These are phyloP conservation scores for Citrus reticulata DNA, from an alignment of 345 rosid genomes.

Conservation along the genomic window DNA sequence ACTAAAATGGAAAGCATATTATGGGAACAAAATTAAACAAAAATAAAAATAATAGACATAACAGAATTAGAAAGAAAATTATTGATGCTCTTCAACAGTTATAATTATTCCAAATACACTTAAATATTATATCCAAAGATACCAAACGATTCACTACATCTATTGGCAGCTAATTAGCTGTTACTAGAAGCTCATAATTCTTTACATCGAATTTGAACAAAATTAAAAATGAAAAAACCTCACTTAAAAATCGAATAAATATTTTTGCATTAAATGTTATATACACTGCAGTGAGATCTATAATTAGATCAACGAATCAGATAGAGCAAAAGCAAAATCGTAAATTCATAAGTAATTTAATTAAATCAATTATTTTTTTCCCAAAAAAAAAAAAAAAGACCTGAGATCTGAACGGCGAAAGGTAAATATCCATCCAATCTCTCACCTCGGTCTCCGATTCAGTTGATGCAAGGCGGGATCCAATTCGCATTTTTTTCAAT, in stretches of 20 bases:
- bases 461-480: slow-evolving; percentile 99
- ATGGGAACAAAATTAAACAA: background rate
- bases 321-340: background rate
- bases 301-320: background rate
- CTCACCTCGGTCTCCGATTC: slow-evolving; percentile 92
- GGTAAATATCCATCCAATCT: slow-evolving; percentile 22
- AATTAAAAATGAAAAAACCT: background rate
- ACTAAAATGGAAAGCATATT: background rate
- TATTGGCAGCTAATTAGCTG: no score
- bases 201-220: background rate
- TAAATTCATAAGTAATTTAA: background rate
- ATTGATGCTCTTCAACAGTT: background rate
- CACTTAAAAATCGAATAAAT: background rate
- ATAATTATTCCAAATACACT: background rate
- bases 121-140: background rate
- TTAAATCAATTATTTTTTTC: background rate
- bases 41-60: background rate
- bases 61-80: background rate
- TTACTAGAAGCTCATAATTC: background rate
- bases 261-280: background rate
- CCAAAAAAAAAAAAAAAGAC: background rate
- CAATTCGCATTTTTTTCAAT: slow-evolving; percentile 27
- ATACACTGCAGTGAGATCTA: no score
- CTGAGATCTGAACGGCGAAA: slow-evolving; percentile 42
- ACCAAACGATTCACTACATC: background rate